Evolutionary conservation across 2,329 filamentous ascomycete species (phyloP).

Genomic region (Coniochaeta sp.): DNA sequence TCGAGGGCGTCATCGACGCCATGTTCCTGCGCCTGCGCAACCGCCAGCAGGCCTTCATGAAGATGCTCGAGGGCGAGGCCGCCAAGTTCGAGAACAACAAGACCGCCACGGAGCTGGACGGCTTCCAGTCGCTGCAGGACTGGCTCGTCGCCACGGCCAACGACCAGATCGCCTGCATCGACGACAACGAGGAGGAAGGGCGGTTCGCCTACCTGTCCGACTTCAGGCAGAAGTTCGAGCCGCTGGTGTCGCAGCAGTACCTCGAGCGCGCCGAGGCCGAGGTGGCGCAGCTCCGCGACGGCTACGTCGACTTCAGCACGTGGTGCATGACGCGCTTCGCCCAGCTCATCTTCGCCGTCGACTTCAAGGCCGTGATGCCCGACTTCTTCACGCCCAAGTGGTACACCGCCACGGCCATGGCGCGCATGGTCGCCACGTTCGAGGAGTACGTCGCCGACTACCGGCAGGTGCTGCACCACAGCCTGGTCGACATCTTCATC

Average conservation of each 20-base stretch:
- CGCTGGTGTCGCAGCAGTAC: constrained; percentile 74
- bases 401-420: constrained; percentile 83
- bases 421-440: constrained; percentile 89
- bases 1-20: constrained; percentile 90
- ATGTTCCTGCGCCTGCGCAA: constrained; percentile 84
- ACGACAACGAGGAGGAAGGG: constrained; percentile 74
- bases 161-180: constrained; percentile 97
- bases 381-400: constrained; percentile 89
- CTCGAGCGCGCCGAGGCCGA: constrained; percentile 67
- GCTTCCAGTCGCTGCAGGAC: constrained; percentile 78
- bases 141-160: constrained; percentile 97
- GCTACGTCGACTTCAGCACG: constrained; percentile 90
- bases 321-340: constrained; percentile 88
- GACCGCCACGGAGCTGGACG: constrained; percentile 46
- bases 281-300: constrained; percentile 70
- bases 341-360: constrained; percentile 78
- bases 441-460: constrained; percentile 94
- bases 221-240: constrained; percentile 77
- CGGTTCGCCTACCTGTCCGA: constrained; percentile 76
- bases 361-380: constrained; percentile 75
- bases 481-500: constrained; percentile 82
- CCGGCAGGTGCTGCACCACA: constrained; percentile 73
- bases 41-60: constrained; percentile 80
- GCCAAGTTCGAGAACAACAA: constrained; percentile 58
- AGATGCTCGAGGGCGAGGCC: constrained; percentile 80